Conservation (phyloP, 2,329 filamentous ascomycete species). For the Calonectria montana region DNA sequence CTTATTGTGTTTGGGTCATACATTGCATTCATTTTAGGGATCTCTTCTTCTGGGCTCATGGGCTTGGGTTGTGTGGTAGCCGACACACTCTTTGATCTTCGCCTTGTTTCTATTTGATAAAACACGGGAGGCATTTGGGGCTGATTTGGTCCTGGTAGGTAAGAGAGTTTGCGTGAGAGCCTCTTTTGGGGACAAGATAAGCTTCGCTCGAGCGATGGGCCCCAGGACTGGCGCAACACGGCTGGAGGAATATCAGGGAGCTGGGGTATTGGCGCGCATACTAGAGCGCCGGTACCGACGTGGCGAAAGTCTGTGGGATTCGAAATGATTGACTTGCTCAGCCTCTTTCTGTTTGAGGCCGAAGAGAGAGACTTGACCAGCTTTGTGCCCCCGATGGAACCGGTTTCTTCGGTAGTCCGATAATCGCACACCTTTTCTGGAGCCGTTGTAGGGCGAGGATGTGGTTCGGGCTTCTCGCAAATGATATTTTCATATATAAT, state of each 20-base stretch:
- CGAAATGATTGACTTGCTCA: not conserved
- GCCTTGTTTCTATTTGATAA: not conserved
- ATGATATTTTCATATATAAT: not conserved
- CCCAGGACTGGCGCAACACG: not conserved
- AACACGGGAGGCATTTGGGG: not conserved
- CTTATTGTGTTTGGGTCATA: not conserved
- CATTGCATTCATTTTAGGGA: not conserved
- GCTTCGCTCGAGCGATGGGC: not conserved
- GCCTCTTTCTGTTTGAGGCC: not conserved
- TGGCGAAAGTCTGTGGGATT: not conserved
- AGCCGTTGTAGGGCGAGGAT: not conserved
- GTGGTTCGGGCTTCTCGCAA: not conserved
- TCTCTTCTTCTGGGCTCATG: not conserved
- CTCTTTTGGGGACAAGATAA: not conserved
- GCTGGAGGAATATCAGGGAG: not conserved
- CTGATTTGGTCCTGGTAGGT: not conserved
- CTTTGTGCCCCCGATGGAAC: not conserved
- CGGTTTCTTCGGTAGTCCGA: not conserved
- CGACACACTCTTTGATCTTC: not conserved
- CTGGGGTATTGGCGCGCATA: not conserved
- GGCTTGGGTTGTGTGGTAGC: not conserved
- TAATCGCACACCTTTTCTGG: not conserved
- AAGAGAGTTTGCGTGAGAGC: not conserved
- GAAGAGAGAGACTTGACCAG: not conserved
- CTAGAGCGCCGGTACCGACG: not conserved